Base-by-base conservation (phyloP, 116 monocot genomes). In the Zostera marina region DNA sequence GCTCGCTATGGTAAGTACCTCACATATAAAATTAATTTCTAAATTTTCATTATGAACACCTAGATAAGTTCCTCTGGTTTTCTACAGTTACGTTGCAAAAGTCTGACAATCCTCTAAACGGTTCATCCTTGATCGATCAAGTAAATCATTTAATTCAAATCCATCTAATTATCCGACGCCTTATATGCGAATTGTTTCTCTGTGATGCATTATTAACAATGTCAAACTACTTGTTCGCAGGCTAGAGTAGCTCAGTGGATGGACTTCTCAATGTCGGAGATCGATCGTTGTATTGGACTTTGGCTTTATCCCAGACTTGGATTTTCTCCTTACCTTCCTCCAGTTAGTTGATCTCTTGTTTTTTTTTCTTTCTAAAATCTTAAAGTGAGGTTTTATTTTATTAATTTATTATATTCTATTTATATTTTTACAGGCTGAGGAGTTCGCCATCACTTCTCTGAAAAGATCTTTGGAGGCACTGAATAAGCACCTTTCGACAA, bases 181-280 rank as follows among this genome's bases (percentile, higher is more conserved):
- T 45, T 42, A 44, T 44, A 12, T 41, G 40, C 8, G 17, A 13
- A 59, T 15, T 9, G 3, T 11, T 9, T 59, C 42, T 59, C 3
- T 1, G 4, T 26, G 26, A 26, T 26, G 26, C 26, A 26, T 26
- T 26, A 26, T 2, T 26, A 1, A 26, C 26, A 26, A 26, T 26
- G 26, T 26, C 4, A 4, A 26, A 26, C 4, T 26, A 26, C 26
- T 59, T 19, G 40, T 64, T 58, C 24, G 15, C 53, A 88, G 88
- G 82, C 72, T 42, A 73, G 32, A 26, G 79, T 94, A 53, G 88
- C 87, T 61, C 93, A 88, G 68, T 93, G 94, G 94, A 85, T 94
- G 32, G 94, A 94, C 53, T 88, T 94, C 62, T 52, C 85, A 47
- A 8, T 77, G 9, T 75, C 65, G 7, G 94, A 94, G 52, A 62